These are phyloP conservation scores for Scolecobasidium constrictum DNA, from an alignment of 2,329 filamentous ascomycete genomes.

Conservation along the genomic window DNA sequence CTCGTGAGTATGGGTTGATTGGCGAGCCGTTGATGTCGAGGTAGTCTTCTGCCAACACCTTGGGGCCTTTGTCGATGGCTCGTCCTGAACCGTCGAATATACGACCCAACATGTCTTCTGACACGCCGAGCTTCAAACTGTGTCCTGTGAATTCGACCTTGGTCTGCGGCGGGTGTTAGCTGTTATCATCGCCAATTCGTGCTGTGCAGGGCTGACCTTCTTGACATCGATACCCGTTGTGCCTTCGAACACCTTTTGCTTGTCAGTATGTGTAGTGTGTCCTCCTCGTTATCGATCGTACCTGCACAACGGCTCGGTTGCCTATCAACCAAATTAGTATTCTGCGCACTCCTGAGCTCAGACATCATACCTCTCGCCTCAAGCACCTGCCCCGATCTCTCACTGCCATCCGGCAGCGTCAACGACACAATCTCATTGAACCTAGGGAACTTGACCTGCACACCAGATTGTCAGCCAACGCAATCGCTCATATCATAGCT, in stretches of 20 bases:
- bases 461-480: not conserved
- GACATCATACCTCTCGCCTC: slow-evolving; percentile 75
- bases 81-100: slow-evolving; percentile 97
- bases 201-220: slow-evolving; percentile 46
- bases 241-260: slow-evolving; percentile 80
- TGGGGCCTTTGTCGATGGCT: slow-evolving; percentile 97
- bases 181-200: slow-evolving; percentile 14
- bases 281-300: too few species aligned
- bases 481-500: not conserved
- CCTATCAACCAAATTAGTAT: slow-evolving; percentile 41
- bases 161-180: slow-evolving; percentile 46
- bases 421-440: slow-evolving; percentile 98
- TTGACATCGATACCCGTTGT: slow-evolving; percentile 97
- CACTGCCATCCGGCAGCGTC: slow-evolving; percentile 88
- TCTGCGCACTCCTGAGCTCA: not conserved
- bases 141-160: slow-evolving; percentile 96
- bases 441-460: slow-evolving; percentile 87
- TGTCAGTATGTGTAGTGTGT: slow-evolving; percentile 19
- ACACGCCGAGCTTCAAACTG: slow-evolving; percentile 96
- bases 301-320: slow-evolving; percentile 89
- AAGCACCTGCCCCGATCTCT: slow-evolving; percentile 88
- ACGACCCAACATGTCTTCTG: slow-evolving; percentile 98
- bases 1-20: slow-evolving; percentile 96
- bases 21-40: slow-evolving; percentile 98
- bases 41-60: slow-evolving; percentile 95